Evolutionary conservation across 768 basidiomycete genomes (phyloP).

Genomic region (Phaeotremella fagi): DNA sequence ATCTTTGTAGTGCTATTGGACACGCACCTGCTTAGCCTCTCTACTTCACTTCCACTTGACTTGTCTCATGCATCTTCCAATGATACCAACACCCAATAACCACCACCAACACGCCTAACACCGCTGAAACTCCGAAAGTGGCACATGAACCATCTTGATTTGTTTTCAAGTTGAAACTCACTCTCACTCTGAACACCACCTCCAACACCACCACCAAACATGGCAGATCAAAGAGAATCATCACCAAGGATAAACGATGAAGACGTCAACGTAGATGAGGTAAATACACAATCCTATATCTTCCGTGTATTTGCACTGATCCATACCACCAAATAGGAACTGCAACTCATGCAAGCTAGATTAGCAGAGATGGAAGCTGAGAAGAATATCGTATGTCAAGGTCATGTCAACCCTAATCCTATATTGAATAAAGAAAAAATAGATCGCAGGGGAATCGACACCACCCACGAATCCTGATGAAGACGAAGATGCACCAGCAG

Average conservation of each 20-base stretch:
- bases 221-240: slow-evolving; percentile 33
- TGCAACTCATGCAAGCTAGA: slow-evolving; percentile 46
- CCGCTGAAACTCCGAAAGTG: no score
- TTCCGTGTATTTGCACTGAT: no score
- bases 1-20: no score
- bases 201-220: slow-evolving; percentile 9
- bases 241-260: slow-evolving; percentile 35
- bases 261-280: slow-evolving; percentile 42
- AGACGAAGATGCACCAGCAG: slow-evolving; percentile 74
- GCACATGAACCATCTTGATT: no score
- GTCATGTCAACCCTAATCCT: background rate
- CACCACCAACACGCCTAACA: no score
- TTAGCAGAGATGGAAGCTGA: slow-evolving; percentile 48
- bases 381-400: slow-evolving; percentile 34
- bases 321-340: no score
- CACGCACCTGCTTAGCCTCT: no score
- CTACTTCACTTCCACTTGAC: no score
- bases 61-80: no score
- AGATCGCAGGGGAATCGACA: slow-evolving; percentile 24
- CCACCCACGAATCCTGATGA: slow-evolving; percentile 41
- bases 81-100: no score
- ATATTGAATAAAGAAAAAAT: slow-evolving; percentile 2
- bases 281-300: slow-evolving; percentile 9
- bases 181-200: no score
- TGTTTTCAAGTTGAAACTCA: no score